These are phyloP conservation scores for Jamesozyma piceae DNA, from an alignment of 805 yeast genomes.

Conservation along the genomic window DNA sequence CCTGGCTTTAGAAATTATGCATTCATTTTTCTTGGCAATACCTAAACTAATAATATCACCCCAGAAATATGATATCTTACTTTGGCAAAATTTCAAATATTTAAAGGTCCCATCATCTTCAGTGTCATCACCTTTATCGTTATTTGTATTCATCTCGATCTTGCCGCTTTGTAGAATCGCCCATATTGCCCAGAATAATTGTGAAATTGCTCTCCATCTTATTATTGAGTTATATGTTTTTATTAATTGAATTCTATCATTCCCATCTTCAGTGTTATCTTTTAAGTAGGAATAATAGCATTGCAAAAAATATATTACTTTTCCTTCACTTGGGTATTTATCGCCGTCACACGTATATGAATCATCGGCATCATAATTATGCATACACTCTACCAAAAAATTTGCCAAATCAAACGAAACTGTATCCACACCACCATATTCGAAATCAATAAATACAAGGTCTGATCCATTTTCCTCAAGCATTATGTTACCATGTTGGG, in stretches of 20 bases:
- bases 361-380: slow-evolving; percentile 56
- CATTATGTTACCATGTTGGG: slow-evolving; percentile 85
- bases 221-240: slow-evolving; percentile 51
- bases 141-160: slow-evolving; percentile 11
- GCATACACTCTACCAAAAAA: slow-evolving; percentile 94
- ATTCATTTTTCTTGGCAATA: slow-evolving; percentile 29
- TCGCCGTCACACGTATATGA: slow-evolving; percentile 38
- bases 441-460: slow-evolving; percentile 87
- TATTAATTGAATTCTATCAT: slow-evolving; percentile 31
- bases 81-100: slow-evolving; percentile 59
- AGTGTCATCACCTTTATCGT: slow-evolving; percentile 22
- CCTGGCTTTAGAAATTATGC: slow-evolving; percentile 41
- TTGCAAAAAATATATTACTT: slow-evolving; percentile 55
- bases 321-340: slow-evolving; percentile 55
- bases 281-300: slow-evolving; percentile 50
- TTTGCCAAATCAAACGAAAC: slow-evolving; percentile 83
- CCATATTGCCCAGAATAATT: slow-evolving; percentile 81
- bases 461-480: slow-evolving; percentile 35
- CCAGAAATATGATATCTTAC: slow-evolving; percentile 60
- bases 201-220: slow-evolving; percentile 70
- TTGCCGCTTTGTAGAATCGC: slow-evolving; percentile 68
- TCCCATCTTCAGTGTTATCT: slow-evolving; percentile 16
- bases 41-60: slow-evolving; percentile 63
- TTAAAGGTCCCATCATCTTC: slow-evolving; percentile 53
- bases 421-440: slow-evolving; percentile 77